Base-by-base conservation (phyloP, 2,329 filamentous ascomycete genomes). In the Beauveria bassiana region DNA sequence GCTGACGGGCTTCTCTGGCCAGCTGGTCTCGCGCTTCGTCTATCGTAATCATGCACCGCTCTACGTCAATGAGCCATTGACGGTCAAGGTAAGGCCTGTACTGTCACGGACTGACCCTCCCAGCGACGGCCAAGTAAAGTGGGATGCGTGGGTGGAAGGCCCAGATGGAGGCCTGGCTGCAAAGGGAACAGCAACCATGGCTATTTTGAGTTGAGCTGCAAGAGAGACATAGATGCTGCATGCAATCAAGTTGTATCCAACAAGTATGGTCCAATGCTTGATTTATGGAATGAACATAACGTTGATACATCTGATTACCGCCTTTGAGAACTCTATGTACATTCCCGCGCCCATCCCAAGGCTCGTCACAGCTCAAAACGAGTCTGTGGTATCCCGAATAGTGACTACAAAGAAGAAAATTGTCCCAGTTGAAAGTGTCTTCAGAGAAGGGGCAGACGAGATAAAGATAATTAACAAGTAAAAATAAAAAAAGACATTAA, bases 1-100 rank as follows among this genome's bases (percentile, higher is more conserved):
- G 5, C 72, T 96, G 28, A 66, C 64, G 34, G 67, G 67, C 16
- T 63, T 66, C 24, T 60, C 51, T 6, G 63, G 61, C 47, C 66
- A 68, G 53, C 66, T 69, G 20, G 74, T 93, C 24, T 71, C 74
- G 52, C 78, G 72, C 12, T 82, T 97, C 57, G 81, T 88, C 59
- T 98, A 98, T 73, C 84, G 86, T 55, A 96, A 97, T 71, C 73
- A 96, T 28, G 85, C 88, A 10, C 93, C 93, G 16, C 76, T 98
- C 22, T 96, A 91, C 71, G 90, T 86, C 34, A 79, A 83, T 49
- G 88, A 95, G 72, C 73, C 81, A 56, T 78, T 96, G 74, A 84
- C 74, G 34, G 79, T 97, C 4, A 93, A 90, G 68, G 81, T 88
- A 16, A 81, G 82, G 64, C 78, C 73, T 38, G 50, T 61, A 1